These are phyloP conservation scores for Paramecium primaurelia DNA, from an alignment of 73 alveolate species.

Conservation along the genomic window DNA sequence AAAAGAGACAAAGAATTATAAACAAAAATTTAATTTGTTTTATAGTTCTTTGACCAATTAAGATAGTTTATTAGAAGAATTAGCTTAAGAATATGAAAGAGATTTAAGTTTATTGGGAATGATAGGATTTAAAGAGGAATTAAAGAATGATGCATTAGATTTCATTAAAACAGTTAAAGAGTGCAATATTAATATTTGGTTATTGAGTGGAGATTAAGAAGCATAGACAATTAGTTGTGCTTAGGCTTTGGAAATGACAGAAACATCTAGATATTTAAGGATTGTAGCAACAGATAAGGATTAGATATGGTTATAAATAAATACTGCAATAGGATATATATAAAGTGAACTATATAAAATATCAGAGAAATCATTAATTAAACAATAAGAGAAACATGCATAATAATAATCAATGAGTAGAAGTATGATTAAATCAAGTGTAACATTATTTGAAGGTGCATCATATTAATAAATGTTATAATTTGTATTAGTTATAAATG, in stretches of 20 bases:
- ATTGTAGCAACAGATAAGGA: neutral
- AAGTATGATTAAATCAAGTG: neutral
- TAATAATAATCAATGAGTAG: neutral
- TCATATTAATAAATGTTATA: neutral
- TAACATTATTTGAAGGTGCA: conserved; percentile 8
- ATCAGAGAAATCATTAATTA: neutral
- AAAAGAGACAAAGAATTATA: neutral
- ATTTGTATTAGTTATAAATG: conserved; percentile 33
- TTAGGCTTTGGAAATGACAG: conserved; percentile 21
- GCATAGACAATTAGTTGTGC: conserved; percentile 50
- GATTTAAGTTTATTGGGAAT: conserved; percentile 36
- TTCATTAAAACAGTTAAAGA: neutral
- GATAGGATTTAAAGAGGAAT: conserved; percentile 55
- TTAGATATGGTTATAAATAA: neutral
- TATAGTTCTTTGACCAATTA: conserved; percentile 44
- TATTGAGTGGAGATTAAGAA: conserved; percentile 38
- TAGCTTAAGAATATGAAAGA: conserved; percentile 41
- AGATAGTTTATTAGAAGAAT: conserved; percentile 16
- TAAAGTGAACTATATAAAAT: neutral
- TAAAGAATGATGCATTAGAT: conserved; percentile 32
- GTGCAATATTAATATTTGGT: conserved; percentile 49
- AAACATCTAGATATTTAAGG: neutral
- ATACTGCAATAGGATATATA: conserved; percentile 22
- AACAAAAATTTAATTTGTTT: neutral
- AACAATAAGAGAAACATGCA: neutral